A percentile compares a stretch with the other conserved stretches of the same genome.
These are phyloP conservation scores for Beauveria pseudobassiana DNA, from an alignment of 2,329 filamentous ascomycete genomes.

Conservation along the genomic window DNA sequence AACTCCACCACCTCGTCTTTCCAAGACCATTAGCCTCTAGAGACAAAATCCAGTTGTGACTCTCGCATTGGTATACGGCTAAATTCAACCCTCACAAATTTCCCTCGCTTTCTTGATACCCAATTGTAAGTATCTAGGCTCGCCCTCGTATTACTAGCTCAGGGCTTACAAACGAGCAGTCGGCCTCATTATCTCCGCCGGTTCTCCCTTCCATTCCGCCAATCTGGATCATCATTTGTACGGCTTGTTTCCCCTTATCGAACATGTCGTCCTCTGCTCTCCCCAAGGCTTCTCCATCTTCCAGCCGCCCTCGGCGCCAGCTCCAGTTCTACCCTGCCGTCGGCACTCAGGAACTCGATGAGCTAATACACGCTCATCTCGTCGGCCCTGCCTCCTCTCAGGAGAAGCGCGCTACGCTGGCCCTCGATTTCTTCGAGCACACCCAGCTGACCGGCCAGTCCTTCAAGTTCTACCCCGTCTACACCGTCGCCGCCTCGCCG, in stretches of 20 bases:
- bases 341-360: constrained; percentile 52
- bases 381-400: constrained; percentile 43
- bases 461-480: constrained; percentile 54
- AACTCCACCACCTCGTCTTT: neutral
- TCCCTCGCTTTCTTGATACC: neutral
- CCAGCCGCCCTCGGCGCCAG: constrained; percentile 48
- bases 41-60: neutral
- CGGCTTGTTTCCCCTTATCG: neutral
- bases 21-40: neutral
- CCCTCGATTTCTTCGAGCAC: constrained; percentile 53
- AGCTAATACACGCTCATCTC: constrained; percentile 51
- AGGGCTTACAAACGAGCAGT: constrained; percentile 10
- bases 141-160: neutral
- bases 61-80: neutral
- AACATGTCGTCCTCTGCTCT: constrained; percentile 23
- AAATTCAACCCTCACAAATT: neutral
- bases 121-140: neutral
- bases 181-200: neutral
- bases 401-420: constrained; percentile 51
- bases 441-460: constrained; percentile 45
- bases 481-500: constrained; percentile 35
- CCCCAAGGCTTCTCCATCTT: constrained; percentile 50
- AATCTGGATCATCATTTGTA: constrained; percentile 1
- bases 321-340: constrained; percentile 62
- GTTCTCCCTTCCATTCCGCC: neutral